Base-by-base conservation (phyloP, 805 yeast species). In the Saccharomycopsis olivae region DNA sequence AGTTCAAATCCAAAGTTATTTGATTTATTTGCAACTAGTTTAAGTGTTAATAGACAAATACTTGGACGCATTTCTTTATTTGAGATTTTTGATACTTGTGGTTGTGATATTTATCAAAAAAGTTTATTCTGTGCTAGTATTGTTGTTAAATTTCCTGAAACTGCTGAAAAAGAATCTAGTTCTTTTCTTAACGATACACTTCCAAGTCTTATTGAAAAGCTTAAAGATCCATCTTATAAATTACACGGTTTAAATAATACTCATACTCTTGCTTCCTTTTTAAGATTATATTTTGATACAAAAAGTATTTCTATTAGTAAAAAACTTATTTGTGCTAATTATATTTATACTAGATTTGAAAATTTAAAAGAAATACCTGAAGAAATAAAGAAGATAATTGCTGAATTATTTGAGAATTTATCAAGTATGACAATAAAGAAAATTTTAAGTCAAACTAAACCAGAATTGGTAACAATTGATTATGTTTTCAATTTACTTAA, bases 41-140 rank as follows among this genome's bases (percentile, higher is more conserved):
- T 18, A 47, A 21, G 47, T 48, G n/a, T 9, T 4, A 25, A 17
- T 35, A 4, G 25, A 18, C 11, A n/a, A 13, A 14, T 6, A 4
- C 5, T 30, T 10, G 32, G 20, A 9, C n/a, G 16, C 3, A 5
- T 28, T 27, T 18, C 38, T 24, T 33, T 39, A 10, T 4, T 3
- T 4, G 44, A 56, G 4, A 57, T 68, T 38, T 59, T 59, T 29
- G 49, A 51, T 17, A 44, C 43, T 29, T 53, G 56, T 29, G 36
- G 49, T 16, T 44, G 59, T 20, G 34, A 47, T 4, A 39, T 50
- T 11, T 46, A 49, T 35, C 57, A 59, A 30, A 44, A 48, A 33
- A 33, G 52, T 11, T 38, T 47, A 33, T 35, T 56, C 13, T 28
- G 47, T 21, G 27, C 55, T 16, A 35, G 50, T 16, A 23, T 53